Percentiles rank a stretch among this genome's conserved stretches.
Evolutionary conservation across 805 yeast genomes (phyloP).

Genomic region (Kluyveromyces aestuarii): DNA sequence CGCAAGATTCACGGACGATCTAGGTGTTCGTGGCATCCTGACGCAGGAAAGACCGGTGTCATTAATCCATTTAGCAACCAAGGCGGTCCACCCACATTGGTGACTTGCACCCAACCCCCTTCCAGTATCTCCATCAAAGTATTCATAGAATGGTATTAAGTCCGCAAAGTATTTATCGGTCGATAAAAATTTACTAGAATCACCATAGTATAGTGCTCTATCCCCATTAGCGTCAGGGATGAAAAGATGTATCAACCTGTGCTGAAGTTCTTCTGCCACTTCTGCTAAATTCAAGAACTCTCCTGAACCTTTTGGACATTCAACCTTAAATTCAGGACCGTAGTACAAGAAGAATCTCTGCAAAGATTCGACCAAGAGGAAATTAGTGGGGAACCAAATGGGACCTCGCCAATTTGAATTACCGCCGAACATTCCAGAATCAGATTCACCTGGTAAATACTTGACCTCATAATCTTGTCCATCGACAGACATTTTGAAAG

Average conservation of each 20-base stretch:
- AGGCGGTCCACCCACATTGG: constrained; percentile 95
- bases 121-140: constrained; percentile 90
- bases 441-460: constrained; percentile 82
- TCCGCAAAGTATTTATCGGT: constrained; percentile 67
- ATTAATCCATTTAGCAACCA: constrained; percentile 85
- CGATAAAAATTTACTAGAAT: constrained; percentile 46
- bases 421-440: constrained; percentile 92
- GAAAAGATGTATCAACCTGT: constrained; percentile 71
- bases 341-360: constrained; percentile 83
- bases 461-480: constrained; percentile 62
- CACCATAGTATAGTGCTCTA: constrained; percentile 75
- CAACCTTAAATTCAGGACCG: constrained; percentile 77
- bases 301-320: constrained; percentile 83
- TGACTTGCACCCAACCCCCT: constrained; percentile 90
- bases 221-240: constrained; percentile 55
- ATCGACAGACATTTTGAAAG: constrained; percentile 75
- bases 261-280: constrained; percentile 85
- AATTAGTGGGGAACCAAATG: constrained; percentile 91
- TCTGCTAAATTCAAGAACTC: constrained; percentile 68
- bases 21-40: constrained; percentile 22
- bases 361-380: constrained; percentile 74
- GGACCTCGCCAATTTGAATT: constrained; percentile 98
- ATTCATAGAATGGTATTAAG: constrained; percentile 72
- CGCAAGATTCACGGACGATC: constrained; percentile 12
- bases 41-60: constrained; percentile 66